Percentiles rank a stretch among this genome's conserved stretches.
These are phyloP conservation scores for Solidago caesia DNA, from an alignment of 129 eudicot species.

Conservation along the genomic window DNA sequence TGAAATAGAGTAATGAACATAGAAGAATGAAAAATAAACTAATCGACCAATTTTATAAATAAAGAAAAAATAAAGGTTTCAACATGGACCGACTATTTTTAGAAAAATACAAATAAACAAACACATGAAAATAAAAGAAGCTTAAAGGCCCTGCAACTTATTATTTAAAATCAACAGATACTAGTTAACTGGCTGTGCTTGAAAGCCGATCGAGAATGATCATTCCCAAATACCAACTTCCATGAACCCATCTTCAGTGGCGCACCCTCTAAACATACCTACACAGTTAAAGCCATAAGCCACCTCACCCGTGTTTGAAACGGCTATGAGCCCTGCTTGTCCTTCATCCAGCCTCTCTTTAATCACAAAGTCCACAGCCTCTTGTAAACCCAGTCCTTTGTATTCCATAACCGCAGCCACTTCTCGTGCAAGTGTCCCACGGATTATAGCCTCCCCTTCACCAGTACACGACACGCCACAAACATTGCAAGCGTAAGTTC, in stretches of 20 bases:
- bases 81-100: background rate
- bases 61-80: background rate
- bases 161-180: conserved; percentile 12
- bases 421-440: conserved; percentile 84
- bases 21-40: background rate
- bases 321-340: conserved; percentile 85
- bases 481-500: conserved; percentile 72
- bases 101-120: background rate
- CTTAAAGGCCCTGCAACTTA: conserved; percentile 16
- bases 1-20: background rate
- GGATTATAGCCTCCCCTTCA: conserved; percentile 90
- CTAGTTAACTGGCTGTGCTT: background rate
- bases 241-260: conserved; percentile 85
- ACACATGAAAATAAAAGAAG: background rate
- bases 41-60: background rate
- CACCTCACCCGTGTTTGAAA: conserved; percentile 78
- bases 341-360: conserved; percentile 78
- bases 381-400: conserved; percentile 71
- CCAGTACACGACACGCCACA: conserved; percentile 97
- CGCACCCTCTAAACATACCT: conserved; percentile 93
- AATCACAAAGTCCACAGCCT: conserved; percentile 85
- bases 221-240: conserved; percentile 92
- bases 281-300: conserved; percentile 75
- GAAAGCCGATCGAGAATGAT: background rate
- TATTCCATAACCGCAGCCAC: conserved; percentile 99